Base-by-base conservation (phyloP, 495 filamentous ascomycete genomes). In the Symbiotaphrina buchneri region DNA sequence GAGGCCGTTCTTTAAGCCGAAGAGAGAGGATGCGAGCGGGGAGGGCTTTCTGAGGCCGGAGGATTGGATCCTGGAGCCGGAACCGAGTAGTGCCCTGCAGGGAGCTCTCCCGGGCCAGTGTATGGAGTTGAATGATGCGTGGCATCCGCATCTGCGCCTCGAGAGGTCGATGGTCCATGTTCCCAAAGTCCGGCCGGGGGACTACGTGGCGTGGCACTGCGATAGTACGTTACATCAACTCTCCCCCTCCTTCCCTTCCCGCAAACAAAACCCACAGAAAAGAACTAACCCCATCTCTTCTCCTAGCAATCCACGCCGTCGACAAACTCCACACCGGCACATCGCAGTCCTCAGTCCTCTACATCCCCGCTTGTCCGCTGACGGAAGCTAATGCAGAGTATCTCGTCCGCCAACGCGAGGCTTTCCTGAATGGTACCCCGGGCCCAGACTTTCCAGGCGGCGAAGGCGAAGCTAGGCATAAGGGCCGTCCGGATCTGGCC, bases 151-250 rank as follows among this genome's bases (percentile, higher is more conserved):
- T 40, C 58, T 91, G 15, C 58, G 74, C 19, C 61, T 92, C 3
- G 52, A 63, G 3, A 53, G 52, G 14, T 73, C 72, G 1, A 91
- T 93, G 82, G 64, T 84, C 3, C 69, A 81, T 35, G 55, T 87
- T 1, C 83, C 83, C 0, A 49, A 56, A 13, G 76, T 91, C 10
- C 56, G 54, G 21, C 83, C 83, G 1, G 83, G 83, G 2, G 83
- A 91, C 45, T 90, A 74, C 45, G 82, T 93, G 1, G 70, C 71
- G 1, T 93, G 83, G 83, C 83, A 93, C 48, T 91, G 82, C 41
- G 83, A 91, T 37, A 69, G 60, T 65, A 40, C 50, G 61, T 55
- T 6, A 10, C 29, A n/a, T n/a, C n/a, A n/a, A n/a, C n/a, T n/a
- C n/a, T n/a, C n/a, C n/a, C n/a, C 20, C 21, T 27, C 7, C n/a